A percentile compares a stretch with the other conserved stretches of the same genome.
Evolutionary conservation across 1,284 basidiomycete genomes (phyloP).

Genomic region (Heterobasidion parviporum): DNA sequence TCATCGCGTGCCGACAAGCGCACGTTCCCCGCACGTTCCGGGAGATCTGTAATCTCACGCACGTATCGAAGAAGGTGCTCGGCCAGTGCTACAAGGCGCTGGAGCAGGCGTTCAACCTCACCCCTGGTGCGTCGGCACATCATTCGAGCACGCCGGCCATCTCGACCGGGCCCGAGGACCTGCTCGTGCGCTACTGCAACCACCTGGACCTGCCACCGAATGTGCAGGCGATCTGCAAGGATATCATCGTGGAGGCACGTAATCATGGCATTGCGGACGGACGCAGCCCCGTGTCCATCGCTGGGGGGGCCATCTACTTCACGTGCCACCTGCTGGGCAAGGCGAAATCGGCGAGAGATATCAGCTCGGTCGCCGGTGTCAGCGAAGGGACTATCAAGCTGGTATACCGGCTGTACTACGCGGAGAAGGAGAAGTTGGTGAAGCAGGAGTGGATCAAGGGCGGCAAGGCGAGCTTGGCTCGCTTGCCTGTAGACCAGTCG

Average conservation of each 20-base stretch:
- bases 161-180: slow-evolving; percentile 69
- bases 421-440: slow-evolving; percentile 64
- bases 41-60: slow-evolving; percentile 91
- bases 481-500: slow-evolving; percentile 22
- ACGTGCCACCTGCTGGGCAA: slow-evolving; percentile 78
- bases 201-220: slow-evolving; percentile 83
- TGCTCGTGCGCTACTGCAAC: slow-evolving; percentile 92
- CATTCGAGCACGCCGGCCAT: slow-evolving; percentile 26
- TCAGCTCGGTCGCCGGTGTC: slow-evolving; percentile 93
- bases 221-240: slow-evolving; percentile 77
- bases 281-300: slow-evolving; percentile 91
- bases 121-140: slow-evolving; percentile 51
- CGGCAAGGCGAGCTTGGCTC: slow-evolving; percentile 58
- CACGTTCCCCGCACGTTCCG: slow-evolving; percentile 92
- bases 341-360: slow-evolving; percentile 73
- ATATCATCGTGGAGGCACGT: slow-evolving; percentile 78
- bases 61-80: slow-evolving; percentile 91
- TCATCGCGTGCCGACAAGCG: slow-evolving; percentile 93
- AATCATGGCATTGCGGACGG: slow-evolving; percentile 87
- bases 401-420: slow-evolving; percentile 69
- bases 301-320: slow-evolving; percentile 93
- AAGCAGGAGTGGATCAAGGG: slow-evolving; percentile 78
- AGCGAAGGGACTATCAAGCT: slow-evolving; percentile 95
- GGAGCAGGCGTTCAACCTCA: slow-evolving; percentile 86
- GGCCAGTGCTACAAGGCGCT: slow-evolving; percentile 94